These are phyloP conservation scores for Pterula multifida DNA, from an alignment of 1,284 basidiomycete species.

Conservation along the genomic window DNA sequence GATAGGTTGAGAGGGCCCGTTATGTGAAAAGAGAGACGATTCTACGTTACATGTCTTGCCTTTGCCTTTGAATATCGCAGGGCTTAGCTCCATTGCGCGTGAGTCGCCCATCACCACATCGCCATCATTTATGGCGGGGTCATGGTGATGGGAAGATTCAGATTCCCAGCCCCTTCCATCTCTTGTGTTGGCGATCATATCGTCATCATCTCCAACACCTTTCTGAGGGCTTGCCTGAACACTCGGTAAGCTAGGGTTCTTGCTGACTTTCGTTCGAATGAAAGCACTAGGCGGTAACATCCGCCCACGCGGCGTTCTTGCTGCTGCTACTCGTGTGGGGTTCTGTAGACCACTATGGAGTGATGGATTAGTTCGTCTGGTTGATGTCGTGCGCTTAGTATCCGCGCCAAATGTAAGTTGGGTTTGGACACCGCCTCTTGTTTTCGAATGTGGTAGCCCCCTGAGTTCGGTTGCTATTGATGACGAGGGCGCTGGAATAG, in stretches of 20 bases:
- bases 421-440: not conserved
- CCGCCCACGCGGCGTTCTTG: not conserved
- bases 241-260: not conserved
- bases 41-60: not conserved
- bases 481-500: not conserved
- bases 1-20: not conserved
- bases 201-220: not conserved
- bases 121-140: not conserved
- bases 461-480: not conserved
- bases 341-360: not conserved
- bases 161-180: not conserved
- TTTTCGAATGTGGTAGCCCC: not conserved
- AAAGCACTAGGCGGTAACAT: not conserved
- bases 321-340: not conserved
- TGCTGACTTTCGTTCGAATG: not conserved
- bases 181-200: slow-evolving; percentile 4
- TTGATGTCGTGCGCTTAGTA: not conserved
- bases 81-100: not conserved
- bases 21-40: not conserved
- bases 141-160: not conserved
- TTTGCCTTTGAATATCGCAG: not conserved
- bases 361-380: not conserved
- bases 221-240: slow-evolving; percentile 1
- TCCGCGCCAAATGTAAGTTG: not conserved
- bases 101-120: not conserved